These are phyloP conservation scores for Erythrobasidium hasegawianum DNA, from an alignment of 1,284 basidiomycete species.

Conservation along the genomic window DNA sequence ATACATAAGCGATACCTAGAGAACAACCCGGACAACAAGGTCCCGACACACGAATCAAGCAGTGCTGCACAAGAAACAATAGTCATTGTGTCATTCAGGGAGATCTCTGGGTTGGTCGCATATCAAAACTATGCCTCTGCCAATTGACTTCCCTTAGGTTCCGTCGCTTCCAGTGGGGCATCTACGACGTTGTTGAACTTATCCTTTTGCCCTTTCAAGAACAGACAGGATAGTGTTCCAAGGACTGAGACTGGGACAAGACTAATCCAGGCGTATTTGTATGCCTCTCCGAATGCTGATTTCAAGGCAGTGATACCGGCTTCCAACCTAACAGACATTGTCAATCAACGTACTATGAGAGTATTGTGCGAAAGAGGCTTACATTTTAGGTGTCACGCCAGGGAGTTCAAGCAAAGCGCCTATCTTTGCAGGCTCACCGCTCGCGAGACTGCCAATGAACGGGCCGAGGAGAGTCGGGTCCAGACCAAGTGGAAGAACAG, in stretches of 20 bases:
- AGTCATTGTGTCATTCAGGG: no score
- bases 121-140: no score
- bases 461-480: slow-evolving; percentile 17
- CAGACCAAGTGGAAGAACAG: slow-evolving; percentile 2
- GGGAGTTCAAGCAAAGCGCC: slow-evolving; percentile 19
- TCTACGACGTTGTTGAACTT: slow-evolving; percentile 25
- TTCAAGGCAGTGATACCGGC: no score
- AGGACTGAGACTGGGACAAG: slow-evolving; percentile 6
- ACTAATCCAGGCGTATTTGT: slow-evolving; percentile 23
- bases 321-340: no score
- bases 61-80: no score
- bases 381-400: slow-evolving; percentile 13
- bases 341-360: background rate
- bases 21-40: no score
- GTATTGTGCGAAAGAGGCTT: background rate
- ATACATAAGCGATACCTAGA: no score
- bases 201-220: slow-evolving; percentile 20
- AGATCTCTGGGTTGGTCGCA: no score
- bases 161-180: slow-evolving; percentile 12
- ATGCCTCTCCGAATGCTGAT: slow-evolving; percentile 18
- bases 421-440: slow-evolving; percentile 6
- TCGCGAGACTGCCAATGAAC: slow-evolving; percentile 15
- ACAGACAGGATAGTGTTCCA: background rate
- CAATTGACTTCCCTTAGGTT: no score
- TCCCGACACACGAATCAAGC: no score